Percentiles rank a stretch among this genome's conserved stretches.
Conservation (phyloP, 768 basidiomycete species). For the Coprinopsis marcescibilis region DNA sequence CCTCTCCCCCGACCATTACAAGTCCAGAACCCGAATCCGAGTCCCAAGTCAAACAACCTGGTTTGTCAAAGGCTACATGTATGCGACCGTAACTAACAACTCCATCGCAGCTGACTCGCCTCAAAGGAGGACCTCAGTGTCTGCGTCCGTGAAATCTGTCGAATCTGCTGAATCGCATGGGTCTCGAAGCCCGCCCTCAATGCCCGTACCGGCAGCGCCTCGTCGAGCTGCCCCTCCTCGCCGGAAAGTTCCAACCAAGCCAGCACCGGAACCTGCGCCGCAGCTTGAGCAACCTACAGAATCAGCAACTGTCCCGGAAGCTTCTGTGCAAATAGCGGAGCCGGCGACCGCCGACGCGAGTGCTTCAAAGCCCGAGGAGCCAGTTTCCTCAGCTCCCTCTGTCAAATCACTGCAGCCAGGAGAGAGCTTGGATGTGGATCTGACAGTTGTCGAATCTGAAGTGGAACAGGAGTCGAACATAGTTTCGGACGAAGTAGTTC, state of each 20-base stretch:
- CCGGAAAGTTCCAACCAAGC: constrained; percentile 34
- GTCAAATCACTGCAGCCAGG: too few species aligned
- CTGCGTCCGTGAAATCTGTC: constrained; percentile 16
- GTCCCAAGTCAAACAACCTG: background rate
- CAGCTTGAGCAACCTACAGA: background rate
- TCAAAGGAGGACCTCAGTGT: too few species aligned
- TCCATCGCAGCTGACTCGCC: background rate
- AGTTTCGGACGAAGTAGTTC: too few species aligned
- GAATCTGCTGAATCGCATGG: constrained; percentile 25
- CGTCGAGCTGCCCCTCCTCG: constrained; percentile 73
- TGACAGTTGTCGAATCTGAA: background rate
- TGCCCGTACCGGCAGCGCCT: constrained; percentile 73
- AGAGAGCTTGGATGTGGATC: too few species aligned
- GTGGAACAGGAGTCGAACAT: too few species aligned
- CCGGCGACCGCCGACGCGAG: too few species aligned
- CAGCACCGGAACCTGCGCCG: background rate
- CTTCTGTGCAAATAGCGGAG: too few species aligned
- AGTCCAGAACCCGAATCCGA: background rate
- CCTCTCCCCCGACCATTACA: background rate
- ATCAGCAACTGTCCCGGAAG: background rate
- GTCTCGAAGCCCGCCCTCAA: constrained; percentile 41
- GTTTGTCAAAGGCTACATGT: too few species aligned
- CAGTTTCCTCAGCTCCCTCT: too few species aligned
- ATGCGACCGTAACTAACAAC: too few species aligned
- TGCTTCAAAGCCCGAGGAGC: constrained; percentile 3